phyloP scores from a whole-genome alignment of 2,329 filamentous ascomycete genomes.

The Clonostachys solani region DNA sequence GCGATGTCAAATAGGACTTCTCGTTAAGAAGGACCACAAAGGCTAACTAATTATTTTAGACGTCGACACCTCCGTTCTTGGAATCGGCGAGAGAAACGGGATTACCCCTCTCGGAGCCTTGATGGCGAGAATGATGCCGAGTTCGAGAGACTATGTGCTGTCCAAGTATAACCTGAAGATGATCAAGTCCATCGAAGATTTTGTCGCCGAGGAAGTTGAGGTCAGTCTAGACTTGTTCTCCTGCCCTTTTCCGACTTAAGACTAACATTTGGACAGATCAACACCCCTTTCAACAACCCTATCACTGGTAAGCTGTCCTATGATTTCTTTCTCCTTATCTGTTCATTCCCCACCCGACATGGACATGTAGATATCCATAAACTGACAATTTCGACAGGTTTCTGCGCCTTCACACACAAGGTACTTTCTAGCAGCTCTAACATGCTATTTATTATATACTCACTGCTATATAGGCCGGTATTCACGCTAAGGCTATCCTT shows the following conservation, averaged over 20 bases:
- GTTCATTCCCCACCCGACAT: too few relatives aligned
- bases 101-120: background rate
- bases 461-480: slow-evolving; percentile 13
- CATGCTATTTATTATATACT: too few relatives aligned
- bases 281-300: slow-evolving; percentile 19
- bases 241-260: too few relatives aligned
- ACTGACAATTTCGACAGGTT: too few relatives aligned
- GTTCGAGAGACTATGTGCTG: slow-evolving; percentile 75
- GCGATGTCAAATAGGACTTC: too few relatives aligned
- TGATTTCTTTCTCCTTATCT: too few relatives aligned
- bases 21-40: too few relatives aligned
- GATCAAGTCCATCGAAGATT: slow-evolving; percentile 83
- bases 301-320: slow-evolving; percentile 10
- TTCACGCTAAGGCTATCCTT: slow-evolving; percentile 25
- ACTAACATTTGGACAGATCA: slow-evolving; percentile 2
- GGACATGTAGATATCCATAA: too few relatives aligned
- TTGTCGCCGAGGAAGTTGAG: slow-evolving; percentile 70
- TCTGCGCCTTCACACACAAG: slow-evolving; percentile 20
- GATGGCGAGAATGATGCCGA: slow-evolving; percentile 6
- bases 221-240: too few relatives aligned
- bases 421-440: too few relatives aligned
- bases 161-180: slow-evolving; percentile 85
- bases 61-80: background rate
- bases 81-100: background rate
- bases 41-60: background rate